Evolutionary conservation across 139 green algal species (phyloP).

Genomic region (Zygnema circumcarinatum): DNA sequence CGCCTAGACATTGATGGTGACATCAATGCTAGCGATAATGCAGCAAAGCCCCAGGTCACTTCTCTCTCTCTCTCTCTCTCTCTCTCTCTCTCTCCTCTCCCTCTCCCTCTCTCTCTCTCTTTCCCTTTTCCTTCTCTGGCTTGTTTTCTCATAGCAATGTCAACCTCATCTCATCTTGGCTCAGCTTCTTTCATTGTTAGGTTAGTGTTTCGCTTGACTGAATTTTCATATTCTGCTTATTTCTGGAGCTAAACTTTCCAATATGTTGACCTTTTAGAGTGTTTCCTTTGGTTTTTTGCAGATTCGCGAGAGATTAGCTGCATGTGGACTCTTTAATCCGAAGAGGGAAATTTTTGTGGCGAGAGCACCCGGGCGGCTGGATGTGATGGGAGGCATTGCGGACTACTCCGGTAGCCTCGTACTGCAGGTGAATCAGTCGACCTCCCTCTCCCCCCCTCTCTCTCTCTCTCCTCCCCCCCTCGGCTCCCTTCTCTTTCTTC

Average conservation of each 20-base stretch:
- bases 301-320: constrained; percentile 64
- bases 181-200: neutral
- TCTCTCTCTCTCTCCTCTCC: neutral
- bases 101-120: neutral
- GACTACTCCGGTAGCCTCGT: constrained; percentile 93
- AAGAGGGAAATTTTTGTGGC: constrained; percentile 72
- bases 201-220: neutral
- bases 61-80: neutral
- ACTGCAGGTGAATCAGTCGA: constrained; percentile 66
- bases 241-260: too few species aligned
- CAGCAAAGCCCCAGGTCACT: constrained; percentile 4
- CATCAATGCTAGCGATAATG: constrained; percentile 16
- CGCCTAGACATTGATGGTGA: constrained; percentile 24
- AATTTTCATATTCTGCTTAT: too few species aligned
- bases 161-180: neutral
- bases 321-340: constrained; percentile 69
- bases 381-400: constrained; percentile 97
- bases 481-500: neutral
- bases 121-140: neutral
- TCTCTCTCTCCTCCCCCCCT: neutral
- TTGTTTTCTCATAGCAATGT: neutral
- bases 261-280: too few species aligned
- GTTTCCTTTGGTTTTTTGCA: neutral
- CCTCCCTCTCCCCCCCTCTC: neutral
- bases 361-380: constrained; percentile 87